These are phyloP conservation scores for Mallotus japonicus DNA, from an alignment of 441 rosid genomes.

Conservation along the genomic window DNA sequence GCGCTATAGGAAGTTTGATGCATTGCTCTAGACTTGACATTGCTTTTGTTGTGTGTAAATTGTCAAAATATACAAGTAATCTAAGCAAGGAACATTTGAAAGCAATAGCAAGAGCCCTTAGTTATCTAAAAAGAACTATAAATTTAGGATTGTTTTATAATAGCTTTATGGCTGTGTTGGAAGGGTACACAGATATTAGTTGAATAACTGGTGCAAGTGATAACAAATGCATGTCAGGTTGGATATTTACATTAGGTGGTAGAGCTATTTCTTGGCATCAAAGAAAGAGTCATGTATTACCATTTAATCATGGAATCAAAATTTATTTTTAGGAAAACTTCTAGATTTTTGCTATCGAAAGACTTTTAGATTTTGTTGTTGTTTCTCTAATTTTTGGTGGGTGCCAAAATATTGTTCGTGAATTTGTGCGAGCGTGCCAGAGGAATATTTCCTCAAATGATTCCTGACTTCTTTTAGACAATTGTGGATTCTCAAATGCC, in stretches of 20 bases:
- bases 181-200: background rate
- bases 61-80: background rate
- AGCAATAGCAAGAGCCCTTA: background rate
- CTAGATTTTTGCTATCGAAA: too few species aligned
- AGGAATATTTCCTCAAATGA: too few species aligned
- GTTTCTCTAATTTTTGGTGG: too few species aligned
- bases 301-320: background rate
- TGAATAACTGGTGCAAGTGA: background rate
- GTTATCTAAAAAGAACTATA: background rate
- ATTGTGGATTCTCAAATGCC: too few species aligned
- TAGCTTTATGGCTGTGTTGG: background rate
- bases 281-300: background rate
- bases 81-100: background rate
- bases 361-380: too few species aligned
- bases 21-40: background rate
- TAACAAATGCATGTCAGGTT: background rate
- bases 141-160: background rate
- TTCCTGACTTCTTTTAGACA: too few species aligned
- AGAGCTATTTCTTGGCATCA: background rate
- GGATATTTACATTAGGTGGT: background rate
- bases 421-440: too few species aligned
- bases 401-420: too few species aligned
- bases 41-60: background rate
- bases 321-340: too few species aligned
- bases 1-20: too few species aligned